Evolutionary conservation across 495 filamentous ascomycete genomes (phyloP).

Genomic region (Aspergillus saccharolyticus): DNA sequence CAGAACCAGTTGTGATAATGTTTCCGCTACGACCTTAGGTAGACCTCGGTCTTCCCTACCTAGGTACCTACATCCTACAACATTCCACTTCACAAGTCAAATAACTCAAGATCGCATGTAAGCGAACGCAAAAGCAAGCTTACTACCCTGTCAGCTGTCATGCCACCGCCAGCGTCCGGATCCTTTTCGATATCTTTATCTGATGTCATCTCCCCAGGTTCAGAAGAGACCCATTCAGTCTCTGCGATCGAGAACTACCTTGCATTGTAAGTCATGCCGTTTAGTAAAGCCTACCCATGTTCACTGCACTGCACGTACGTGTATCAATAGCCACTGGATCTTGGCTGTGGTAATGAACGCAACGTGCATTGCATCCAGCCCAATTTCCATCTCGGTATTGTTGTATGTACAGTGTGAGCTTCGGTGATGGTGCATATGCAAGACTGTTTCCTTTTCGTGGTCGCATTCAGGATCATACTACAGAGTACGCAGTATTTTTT

Average conservation of each 20-base stretch:
- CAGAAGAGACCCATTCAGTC: neutral
- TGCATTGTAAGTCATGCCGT: neutral
- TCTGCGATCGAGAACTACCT: neutral
- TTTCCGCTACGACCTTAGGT: too few relatives aligned
- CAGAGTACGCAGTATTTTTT: too few relatives aligned
- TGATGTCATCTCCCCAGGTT: neutral
- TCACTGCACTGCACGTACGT: neutral
- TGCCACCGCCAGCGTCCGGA: neutral
- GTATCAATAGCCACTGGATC: neutral
- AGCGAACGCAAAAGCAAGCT: neutral
- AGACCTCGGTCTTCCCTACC: too few relatives aligned
- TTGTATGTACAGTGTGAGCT: neutral
- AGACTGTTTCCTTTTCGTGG: too few relatives aligned
- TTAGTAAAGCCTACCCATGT: too few relatives aligned
- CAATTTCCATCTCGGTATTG: too few relatives aligned
- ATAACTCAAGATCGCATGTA: neutral
- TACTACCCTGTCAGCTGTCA: neutral
- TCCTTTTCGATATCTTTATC: neutral
- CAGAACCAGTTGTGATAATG: too few relatives aligned
- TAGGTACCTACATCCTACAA: too few relatives aligned
- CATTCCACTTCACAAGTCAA: too few relatives aligned
- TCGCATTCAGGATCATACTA: too few relatives aligned
- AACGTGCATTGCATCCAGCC: neutral
- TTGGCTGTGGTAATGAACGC: neutral
- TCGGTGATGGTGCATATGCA: neutral